Conservation (phyloP, 2,329 filamentous ascomycete species). For the Diplodia intermedia region DNA sequence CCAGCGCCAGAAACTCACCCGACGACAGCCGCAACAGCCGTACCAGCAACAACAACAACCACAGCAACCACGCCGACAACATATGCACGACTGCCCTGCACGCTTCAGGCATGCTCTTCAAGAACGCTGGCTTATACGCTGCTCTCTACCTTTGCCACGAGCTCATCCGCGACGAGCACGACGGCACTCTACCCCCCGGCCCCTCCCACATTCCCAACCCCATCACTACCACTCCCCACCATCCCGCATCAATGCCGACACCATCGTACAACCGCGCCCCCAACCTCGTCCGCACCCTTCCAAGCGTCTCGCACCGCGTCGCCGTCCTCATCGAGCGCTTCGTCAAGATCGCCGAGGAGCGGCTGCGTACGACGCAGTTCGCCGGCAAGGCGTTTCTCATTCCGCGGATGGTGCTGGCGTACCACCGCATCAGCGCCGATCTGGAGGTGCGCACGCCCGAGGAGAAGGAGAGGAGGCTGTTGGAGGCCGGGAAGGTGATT, state of each 20-base stretch:
- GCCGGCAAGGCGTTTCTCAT: constrained; percentile 30
- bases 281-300: constrained; percentile 9
- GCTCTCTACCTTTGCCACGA: constrained; percentile 29
- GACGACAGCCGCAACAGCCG: neutral
- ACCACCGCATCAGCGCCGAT: constrained; percentile 23
- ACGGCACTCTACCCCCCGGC: neutral
- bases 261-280: neutral
- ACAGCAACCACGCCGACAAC: neutral
- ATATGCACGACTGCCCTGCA: constrained; percentile 9
- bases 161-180: constrained; percentile 4
- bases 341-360: constrained; percentile 26
- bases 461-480: constrained; percentile 16
- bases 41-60: neutral
- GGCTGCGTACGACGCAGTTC: constrained; percentile 24
- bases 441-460: neutral
- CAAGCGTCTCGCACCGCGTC: neutral
- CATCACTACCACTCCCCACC: neutral
- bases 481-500: constrained; percentile 16
- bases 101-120: constrained; percentile 17
- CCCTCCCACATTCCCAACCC: neutral
- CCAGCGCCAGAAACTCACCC: neutral
- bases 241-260: too few species aligned
- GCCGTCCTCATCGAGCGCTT: constrained; percentile 16
- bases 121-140: constrained; percentile 22
- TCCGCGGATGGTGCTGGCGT: constrained; percentile 28